phyloP scores from a whole-genome alignment of 2,329 filamentous ascomycete species.

The Penicillium fuscoglaucum region DNA sequence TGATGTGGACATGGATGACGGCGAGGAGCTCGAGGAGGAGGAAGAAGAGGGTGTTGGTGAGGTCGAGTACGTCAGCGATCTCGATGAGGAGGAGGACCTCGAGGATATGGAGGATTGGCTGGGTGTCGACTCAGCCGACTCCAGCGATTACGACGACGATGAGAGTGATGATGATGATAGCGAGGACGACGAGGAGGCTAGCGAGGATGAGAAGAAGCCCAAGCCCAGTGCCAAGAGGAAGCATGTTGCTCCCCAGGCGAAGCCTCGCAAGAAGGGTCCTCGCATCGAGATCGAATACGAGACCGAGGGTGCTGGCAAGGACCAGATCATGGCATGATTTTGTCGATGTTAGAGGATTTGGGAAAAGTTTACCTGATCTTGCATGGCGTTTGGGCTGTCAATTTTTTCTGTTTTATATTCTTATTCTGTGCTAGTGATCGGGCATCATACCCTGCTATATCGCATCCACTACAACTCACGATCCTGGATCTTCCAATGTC shows the following conservation, averaged over 20 bases:
- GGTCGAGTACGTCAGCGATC: slow-evolving; percentile 90
- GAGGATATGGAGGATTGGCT: slow-evolving; percentile 98
- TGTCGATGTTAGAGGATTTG: slow-evolving; percentile 8
- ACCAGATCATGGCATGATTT: slow-evolving; percentile 46
- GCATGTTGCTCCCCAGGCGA: slow-evolving; percentile 52
- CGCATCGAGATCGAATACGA: slow-evolving; percentile 77
- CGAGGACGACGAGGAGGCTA: slow-evolving; percentile 40
- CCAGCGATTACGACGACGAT: slow-evolving; percentile 47
- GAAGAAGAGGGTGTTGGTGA: slow-evolving; percentile 71
- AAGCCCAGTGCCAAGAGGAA: slow-evolving; percentile 58
- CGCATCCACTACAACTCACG: slow-evolving; percentile 30
- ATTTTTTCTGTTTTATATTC: slow-evolving; percentile 17
- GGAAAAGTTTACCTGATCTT: slow-evolving; percentile 30
- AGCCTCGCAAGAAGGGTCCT: slow-evolving; percentile 62
- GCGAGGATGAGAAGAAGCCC: slow-evolving; percentile 50
- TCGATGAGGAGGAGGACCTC: slow-evolving; percentile 75
- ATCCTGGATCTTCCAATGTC: slow-evolving; percentile 13
- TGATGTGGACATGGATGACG: slow-evolving; percentile 86
- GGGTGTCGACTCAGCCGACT: slow-evolving; percentile 64
- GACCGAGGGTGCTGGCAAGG: slow-evolving; percentile 62
- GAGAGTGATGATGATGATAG: slow-evolving; percentile 57
- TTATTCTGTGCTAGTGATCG: slow-evolving; percentile 27
- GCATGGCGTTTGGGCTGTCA: slow-evolving; percentile 36
- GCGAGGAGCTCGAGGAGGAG: slow-evolving; percentile 74
- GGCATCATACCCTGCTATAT: slow-evolving; percentile 38